These are phyloP conservation scores for Colletotrichum chrysophilum DNA, from an alignment of 2,329 filamentous ascomycete genomes.

Conservation along the genomic window DNA sequence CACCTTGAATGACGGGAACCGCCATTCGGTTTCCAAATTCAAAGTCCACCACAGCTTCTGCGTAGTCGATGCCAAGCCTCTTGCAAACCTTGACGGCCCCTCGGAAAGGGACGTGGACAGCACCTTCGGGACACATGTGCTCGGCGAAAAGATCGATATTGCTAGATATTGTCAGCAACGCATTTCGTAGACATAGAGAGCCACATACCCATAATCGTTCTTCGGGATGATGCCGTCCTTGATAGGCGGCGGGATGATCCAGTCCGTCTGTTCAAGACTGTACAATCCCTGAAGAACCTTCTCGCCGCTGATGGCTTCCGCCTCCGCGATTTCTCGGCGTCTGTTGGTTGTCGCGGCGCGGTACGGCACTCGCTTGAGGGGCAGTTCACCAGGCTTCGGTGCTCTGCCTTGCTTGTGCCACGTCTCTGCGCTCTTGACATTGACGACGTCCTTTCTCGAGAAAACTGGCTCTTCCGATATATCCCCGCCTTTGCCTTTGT, in stretches of 20 bases:
- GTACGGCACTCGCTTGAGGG: conserved; percentile 87
- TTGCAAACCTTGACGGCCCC: conserved; percentile 83
- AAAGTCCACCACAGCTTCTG: conserved; percentile 94
- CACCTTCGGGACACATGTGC: conserved; percentile 85
- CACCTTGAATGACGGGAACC: conserved; percentile 88
- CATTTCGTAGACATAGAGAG: background rate
- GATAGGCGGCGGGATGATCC: conserved; percentile 92
- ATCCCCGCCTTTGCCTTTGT: conserved; percentile 76
- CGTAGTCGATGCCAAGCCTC: conserved; percentile 83
- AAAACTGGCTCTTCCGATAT: conserved; percentile 82
- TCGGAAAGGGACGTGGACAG: conserved; percentile 81
- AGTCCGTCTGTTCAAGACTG: conserved; percentile 85
- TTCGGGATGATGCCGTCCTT: conserved; percentile 86
- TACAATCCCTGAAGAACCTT: conserved; percentile 90
- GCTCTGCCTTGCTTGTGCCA: conserved; percentile 97
- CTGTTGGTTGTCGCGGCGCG: conserved; percentile 89
- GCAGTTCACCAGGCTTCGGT: conserved; percentile 71
- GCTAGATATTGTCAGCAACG: conserved; percentile 26
- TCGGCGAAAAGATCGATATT: conserved; percentile 97
- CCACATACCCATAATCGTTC: conserved; percentile 77
- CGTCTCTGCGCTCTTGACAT: conserved; percentile 89
- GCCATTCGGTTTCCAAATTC: conserved; percentile 96
- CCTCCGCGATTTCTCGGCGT: conserved; percentile 87
- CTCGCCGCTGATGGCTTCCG: conserved; percentile 77
- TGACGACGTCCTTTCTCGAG: conserved; percentile 77